These are phyloP conservation scores for Cinnamomum chago DNA, from an alignment of 164 flowering plant genomes.

Conservation along the genomic window DNA sequence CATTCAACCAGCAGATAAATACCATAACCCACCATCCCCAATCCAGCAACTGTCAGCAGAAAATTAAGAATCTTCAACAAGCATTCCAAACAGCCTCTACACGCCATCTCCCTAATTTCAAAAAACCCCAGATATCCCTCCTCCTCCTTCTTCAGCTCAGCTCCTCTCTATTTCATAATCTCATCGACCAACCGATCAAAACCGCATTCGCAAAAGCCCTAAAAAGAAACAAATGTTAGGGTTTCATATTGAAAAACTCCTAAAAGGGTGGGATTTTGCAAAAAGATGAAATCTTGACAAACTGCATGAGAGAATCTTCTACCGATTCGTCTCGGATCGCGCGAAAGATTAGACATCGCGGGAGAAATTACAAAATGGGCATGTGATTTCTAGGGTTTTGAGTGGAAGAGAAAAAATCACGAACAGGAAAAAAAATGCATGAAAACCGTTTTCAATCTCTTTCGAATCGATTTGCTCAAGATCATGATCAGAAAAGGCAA, in stretches of 20 bases:
- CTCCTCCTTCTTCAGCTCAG: background rate
- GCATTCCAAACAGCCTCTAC: slow-evolving; percentile 79
- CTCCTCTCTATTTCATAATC: slow-evolving; percentile 2
- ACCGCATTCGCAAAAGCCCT: background rate
- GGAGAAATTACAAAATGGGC: background rate
- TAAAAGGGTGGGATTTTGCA: background rate
- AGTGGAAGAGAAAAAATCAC: background rate
- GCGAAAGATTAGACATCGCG: background rate
- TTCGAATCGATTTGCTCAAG: background rate
- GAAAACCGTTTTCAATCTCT: background rate
- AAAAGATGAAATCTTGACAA: background rate
- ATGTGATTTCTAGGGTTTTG: background rate
- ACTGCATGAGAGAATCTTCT: background rate
- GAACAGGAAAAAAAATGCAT: background rate
- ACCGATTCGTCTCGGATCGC: background rate
- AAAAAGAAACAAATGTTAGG: background rate
- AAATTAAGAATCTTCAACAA: slow-evolving; percentile 82
- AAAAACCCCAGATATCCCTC: slow-evolving; percentile 8
- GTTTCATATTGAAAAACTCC: background rate
- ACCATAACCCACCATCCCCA: slow-evolving; percentile 92
- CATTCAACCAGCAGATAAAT: slow-evolving; percentile 78
- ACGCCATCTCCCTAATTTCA: slow-evolving; percentile 45
- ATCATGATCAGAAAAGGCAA: background rate
- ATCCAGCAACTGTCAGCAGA: slow-evolving; percentile 62
- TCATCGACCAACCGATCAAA: background rate